A percentile compares a stretch with the other conserved stretches of the same genome.
Evolutionary conservation across 768 basidiomycete species (phyloP).

Genomic region (Clitopilus hobsonii): DNA sequence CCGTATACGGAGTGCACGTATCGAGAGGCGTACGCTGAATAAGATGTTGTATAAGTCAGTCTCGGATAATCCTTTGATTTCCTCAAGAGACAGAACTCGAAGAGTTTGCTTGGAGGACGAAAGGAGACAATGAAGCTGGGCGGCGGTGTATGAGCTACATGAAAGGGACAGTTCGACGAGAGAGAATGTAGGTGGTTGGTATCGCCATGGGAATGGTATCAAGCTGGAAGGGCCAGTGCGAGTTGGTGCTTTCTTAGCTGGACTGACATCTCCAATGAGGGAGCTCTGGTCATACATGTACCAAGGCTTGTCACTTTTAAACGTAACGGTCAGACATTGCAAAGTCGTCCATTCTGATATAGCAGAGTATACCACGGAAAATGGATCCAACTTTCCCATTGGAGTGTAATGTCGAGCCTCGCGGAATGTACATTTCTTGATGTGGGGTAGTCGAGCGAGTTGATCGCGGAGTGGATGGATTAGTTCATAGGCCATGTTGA

Average conservation of each 20-base stretch:
- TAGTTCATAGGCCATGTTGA: not conserved
- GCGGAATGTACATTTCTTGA: not conserved
- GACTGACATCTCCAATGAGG: not conserved
- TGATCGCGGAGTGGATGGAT: not conserved
- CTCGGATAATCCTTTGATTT: not conserved
- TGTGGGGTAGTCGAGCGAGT: not conserved
- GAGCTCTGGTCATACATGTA: too few relatives aligned
- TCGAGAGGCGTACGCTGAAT: not conserved
- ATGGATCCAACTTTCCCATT: not conserved
- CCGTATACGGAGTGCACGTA: not conserved
- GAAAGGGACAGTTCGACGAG: not conserved
- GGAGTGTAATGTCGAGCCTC: not conserved
- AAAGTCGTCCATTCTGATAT: too few relatives aligned
- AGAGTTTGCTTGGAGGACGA: not conserved
- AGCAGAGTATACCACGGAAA: not conserved
- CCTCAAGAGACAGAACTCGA: not conserved
- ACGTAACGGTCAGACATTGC: too few relatives aligned
- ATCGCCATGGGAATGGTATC: not conserved
- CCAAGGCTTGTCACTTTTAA: too few relatives aligned
- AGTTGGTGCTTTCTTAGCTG: not conserved
- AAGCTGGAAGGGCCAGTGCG: too few relatives aligned
- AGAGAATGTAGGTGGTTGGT: not conserved
- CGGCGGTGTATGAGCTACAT: not conserved
- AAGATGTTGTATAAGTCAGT: not conserved
- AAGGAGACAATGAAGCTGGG: not conserved